Percentiles rank a stretch among this genome's conserved stretches.
Evolutionary conservation across 306 rosid species (phyloP).

Genomic region (Vachellia collinsii): DNA sequence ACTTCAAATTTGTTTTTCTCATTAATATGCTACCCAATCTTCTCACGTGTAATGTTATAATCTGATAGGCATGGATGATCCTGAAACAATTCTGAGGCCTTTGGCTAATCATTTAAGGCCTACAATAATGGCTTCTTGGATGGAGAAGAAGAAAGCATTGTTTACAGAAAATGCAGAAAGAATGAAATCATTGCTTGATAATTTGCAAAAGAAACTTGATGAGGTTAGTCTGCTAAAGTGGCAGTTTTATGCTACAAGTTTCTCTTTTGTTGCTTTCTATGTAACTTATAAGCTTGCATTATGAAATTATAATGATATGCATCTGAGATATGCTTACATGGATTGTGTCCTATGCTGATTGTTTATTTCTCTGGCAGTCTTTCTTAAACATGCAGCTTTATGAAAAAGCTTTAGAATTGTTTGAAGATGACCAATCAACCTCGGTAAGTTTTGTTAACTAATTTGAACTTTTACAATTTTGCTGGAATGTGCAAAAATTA

Average conservation of each 20-base stretch:
- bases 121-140: conserved; percentile 73
- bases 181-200: conserved; percentile 77
- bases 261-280: not conserved
- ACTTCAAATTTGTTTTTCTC: conserved; percentile 39
- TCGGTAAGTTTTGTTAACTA: conserved; percentile 63
- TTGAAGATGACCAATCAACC: conserved; percentile 92
- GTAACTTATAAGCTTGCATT: conserved; percentile 11
- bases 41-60: conserved; percentile 43
- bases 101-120: conserved; percentile 78
- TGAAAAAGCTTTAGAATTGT: conserved; percentile 90
- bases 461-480: conserved; percentile 27
- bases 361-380: conserved; percentile 61
- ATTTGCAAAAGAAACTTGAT: conserved; percentile 85
- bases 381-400: conserved; percentile 94
- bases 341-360: conserved; percentile 34
- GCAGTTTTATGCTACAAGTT: conserved; percentile 13
- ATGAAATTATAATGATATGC: not conserved
- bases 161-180: conserved; percentile 74
- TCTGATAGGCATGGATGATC: conserved; percentile 75
- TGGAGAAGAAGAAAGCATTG: conserved; percentile 85
- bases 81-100: conserved; percentile 67
- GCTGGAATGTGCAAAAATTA: conserved; percentile 41
- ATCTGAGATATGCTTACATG: not conserved
- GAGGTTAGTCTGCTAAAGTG: conserved; percentile 65
- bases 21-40: conserved; percentile 26